phyloP scores from a whole-genome alignment of 2,329 filamentous ascomycete species.

The Penicillium sp. region DNA sequence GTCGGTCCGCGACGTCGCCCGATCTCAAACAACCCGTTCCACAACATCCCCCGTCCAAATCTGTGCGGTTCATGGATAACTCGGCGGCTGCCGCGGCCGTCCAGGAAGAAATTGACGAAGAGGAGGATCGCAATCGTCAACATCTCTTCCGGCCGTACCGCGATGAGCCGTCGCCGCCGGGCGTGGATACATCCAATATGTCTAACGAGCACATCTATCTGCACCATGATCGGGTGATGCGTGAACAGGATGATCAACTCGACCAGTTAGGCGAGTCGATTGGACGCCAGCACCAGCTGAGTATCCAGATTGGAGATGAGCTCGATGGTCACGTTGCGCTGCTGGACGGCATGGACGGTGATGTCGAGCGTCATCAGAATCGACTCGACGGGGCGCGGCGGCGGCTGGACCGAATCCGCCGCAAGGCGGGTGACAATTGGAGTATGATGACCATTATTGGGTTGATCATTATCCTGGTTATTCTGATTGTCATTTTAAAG shows the following conservation, averaged over 20 bases:
- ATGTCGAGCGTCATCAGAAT: constrained; percentile 77
- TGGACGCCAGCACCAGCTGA: constrained; percentile 83
- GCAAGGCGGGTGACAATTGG: constrained; percentile 80
- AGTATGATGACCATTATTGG: constrained; percentile 81
- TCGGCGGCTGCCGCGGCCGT: constrained; percentile 39
- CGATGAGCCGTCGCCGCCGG: constrained; percentile 56
- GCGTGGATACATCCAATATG: constrained; percentile 57
- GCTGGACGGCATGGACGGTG: constrained; percentile 83
- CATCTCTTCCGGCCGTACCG: constrained; percentile 63
- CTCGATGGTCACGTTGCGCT: constrained; percentile 86
- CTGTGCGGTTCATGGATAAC: constrained; percentile 82
- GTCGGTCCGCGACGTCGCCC: constrained; percentile 36
- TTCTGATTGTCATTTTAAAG: constrained; percentile 82
- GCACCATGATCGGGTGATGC: constrained; percentile 77
- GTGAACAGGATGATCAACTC: constrained; percentile 92
- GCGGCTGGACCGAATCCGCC: constrained; percentile 70
- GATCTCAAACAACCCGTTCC: constrained; percentile 47
- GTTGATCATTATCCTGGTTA: constrained; percentile 77
- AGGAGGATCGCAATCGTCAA: constrained; percentile 57
- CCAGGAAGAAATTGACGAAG: constrained; percentile 44
- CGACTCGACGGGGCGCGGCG: constrained; percentile 74
- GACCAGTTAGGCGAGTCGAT: constrained; percentile 85
- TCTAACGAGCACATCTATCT: constrained; percentile 83
- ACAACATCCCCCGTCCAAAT: constrained; percentile 60
- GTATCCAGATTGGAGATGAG: constrained; percentile 95